Evolutionary conservation across 2,329 filamentous ascomycete genomes (phyloP).

Genomic region (Aureobasidium leucospermi): DNA sequence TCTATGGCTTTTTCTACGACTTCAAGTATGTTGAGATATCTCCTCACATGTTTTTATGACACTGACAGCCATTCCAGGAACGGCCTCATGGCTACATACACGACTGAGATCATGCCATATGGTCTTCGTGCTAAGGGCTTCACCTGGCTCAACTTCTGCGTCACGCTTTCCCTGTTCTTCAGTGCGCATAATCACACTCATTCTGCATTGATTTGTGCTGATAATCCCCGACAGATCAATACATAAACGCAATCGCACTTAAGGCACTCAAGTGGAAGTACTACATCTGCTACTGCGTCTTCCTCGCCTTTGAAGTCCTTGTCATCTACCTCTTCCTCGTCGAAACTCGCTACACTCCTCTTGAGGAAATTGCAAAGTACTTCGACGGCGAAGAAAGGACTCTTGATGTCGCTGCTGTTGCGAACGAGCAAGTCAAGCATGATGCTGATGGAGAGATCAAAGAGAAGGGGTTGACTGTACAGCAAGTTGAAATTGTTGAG

Average conservation of each 20-base stretch:
- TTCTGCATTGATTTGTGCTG: neutral
- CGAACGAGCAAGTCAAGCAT: neutral
- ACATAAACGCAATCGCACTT: slow-evolving; percentile 32
- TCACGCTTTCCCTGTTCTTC: slow-evolving; percentile 18
- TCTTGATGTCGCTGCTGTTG: slow-evolving; percentile 3
- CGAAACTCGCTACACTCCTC: slow-evolving; percentile 36
- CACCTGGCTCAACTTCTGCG: slow-evolving; percentile 4
- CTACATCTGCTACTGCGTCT: slow-evolving; percentile 24
- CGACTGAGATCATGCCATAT: slow-evolving; percentile 1
- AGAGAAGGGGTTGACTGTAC: neutral
- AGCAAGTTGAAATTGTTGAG: neutral
- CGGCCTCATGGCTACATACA: slow-evolving; percentile 2
- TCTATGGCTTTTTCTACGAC: slow-evolving; percentile 27
- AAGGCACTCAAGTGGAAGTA: slow-evolving; percentile 23
- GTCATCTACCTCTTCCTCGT: slow-evolving; percentile 31
- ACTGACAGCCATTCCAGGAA: neutral
- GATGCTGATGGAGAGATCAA: neutral
- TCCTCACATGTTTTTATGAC: slow-evolving; percentile 20
- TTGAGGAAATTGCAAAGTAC: slow-evolving; percentile 40
- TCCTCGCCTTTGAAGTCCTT: slow-evolving; percentile 25
- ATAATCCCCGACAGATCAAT: neutral
- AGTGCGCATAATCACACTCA: slow-evolving; percentile 12
- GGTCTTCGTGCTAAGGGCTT: neutral
- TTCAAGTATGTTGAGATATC: slow-evolving; percentile 23
- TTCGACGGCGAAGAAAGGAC: slow-evolving; percentile 26